Conservation (phyloP, 2,329 filamentous ascomycete species). For the Aspergillus nomiae region DNA sequence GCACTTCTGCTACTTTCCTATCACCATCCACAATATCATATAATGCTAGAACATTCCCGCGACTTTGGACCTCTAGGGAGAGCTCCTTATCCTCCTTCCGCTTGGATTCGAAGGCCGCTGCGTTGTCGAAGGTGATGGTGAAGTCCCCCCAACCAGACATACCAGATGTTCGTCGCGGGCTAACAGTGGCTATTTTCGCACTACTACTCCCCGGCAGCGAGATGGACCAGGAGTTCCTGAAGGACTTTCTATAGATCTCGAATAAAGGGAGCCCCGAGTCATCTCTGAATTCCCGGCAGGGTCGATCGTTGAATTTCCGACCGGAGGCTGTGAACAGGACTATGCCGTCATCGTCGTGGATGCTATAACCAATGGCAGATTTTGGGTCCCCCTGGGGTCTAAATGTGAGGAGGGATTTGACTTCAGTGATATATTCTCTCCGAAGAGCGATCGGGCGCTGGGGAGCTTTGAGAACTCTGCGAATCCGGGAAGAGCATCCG, state of each 20-base stretch:
- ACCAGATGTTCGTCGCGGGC: slow-evolving; percentile 10
- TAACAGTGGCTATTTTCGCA: slow-evolving; percentile 15
- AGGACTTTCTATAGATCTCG: slow-evolving; percentile 21
- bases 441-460: slow-evolving; percentile 25
- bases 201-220: slow-evolving; percentile 25
- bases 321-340: slow-evolving; percentile 30
- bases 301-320: slow-evolving; percentile 23
- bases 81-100: slow-evolving; percentile 20
- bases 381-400: slow-evolving; percentile 22
- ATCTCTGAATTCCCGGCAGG: slow-evolving; percentile 32
- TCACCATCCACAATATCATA: slow-evolving; percentile 27
- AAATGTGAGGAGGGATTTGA: slow-evolving; percentile 24
- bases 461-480: slow-evolving; percentile 17
- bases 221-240: slow-evolving; percentile 22
- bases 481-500: slow-evolving; percentile 8
- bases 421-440: slow-evolving; percentile 24
- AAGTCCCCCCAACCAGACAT: slow-evolving; percentile 16
- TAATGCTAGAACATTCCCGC: slow-evolving; percentile 18
- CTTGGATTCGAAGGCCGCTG: slow-evolving; percentile 19
- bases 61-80: slow-evolving; percentile 19
- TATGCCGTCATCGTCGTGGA: slow-evolving; percentile 23
- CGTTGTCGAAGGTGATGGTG: slow-evolving; percentile 27
- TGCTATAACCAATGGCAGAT: slow-evolving; percentile 18
- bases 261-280: slow-evolving; percentile 32
- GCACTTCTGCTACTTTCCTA: slow-evolving; percentile 21